phyloP scores from a whole-genome alignment of 345 rosid species.

The Eucalyptus globulus region DNA sequence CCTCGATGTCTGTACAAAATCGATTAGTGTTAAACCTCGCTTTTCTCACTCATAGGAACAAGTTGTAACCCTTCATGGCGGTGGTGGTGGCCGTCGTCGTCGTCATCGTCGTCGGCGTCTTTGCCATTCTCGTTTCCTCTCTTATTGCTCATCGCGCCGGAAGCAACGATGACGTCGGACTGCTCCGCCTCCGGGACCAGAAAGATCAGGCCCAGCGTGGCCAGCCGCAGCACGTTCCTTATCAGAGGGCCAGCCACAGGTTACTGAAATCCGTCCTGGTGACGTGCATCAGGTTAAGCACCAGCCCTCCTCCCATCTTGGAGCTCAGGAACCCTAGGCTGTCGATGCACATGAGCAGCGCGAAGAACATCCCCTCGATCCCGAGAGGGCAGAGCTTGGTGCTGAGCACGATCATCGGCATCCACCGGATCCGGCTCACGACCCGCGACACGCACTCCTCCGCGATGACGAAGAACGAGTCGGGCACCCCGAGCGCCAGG shows the following conservation, averaged over 20 bases:
- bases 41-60: not conserved
- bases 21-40: not conserved
- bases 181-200: constrained; percentile 52
- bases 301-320: constrained; percentile 60
- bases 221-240: constrained; percentile 44
- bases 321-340: constrained; percentile 54
- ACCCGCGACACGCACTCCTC: constrained; percentile 60
- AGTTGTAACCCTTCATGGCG: not conserved
- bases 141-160: not conserved
- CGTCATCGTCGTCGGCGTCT: fast-evolving
- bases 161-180: not conserved
- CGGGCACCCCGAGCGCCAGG: constrained; percentile 48
- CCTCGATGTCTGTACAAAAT: not conserved
- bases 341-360: constrained; percentile 70
- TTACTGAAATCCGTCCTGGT: constrained; percentile 50
- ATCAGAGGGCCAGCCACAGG: constrained; percentile 54
- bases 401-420: constrained; percentile 69
- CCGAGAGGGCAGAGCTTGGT: constrained; percentile 70
- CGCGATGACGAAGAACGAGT: constrained; percentile 52
- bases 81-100: too few species aligned
- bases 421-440: constrained; percentile 58
- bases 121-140: fast-evolving
- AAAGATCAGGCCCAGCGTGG: constrained; percentile 50
- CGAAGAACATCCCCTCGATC: constrained; percentile 76
- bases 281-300: constrained; percentile 42